phyloP scores from a whole-genome alignment of 257 asterid species.

The Euphrasia confusa region DNA sequence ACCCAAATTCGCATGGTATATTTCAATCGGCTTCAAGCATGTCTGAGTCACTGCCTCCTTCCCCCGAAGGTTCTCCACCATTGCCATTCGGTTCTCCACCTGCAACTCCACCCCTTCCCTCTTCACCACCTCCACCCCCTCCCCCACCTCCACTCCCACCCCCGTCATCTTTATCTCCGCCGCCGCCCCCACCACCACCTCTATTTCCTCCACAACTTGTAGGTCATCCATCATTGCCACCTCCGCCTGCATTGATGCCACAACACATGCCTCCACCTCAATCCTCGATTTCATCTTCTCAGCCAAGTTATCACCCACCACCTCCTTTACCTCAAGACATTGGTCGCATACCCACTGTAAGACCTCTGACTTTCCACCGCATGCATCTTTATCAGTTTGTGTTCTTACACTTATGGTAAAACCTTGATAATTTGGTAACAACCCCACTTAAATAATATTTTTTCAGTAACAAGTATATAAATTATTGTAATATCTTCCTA shows the following conservation, averaged over 20 bases:
- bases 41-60: slow-evolving; percentile 40
- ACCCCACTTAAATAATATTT: too few species aligned
- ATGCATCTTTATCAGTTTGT: slow-evolving; percentile 16
- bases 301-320: slow-evolving; percentile 41
- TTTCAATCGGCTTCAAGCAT: slow-evolving; percentile 37
- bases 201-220: slow-evolving; percentile 42
- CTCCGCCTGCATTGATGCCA: slow-evolving; percentile 47
- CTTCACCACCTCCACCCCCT: slow-evolving; percentile 63
- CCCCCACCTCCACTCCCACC: slow-evolving; percentile 38
- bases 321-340: slow-evolving; percentile 40
- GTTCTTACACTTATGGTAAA: not conserved
- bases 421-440: too few species aligned
- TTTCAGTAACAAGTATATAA: too few species aligned
- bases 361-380: slow-evolving; percentile 29
- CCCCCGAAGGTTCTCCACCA: slow-evolving; percentile 88
- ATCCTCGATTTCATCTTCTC: slow-evolving; percentile 43
- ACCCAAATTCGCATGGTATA: slow-evolving; percentile 28
- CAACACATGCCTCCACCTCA: slow-evolving; percentile 47
- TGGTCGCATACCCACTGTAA: slow-evolving; percentile 46
- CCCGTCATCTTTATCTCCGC: slow-evolving; percentile 35
- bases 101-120: slow-evolving; percentile 76
- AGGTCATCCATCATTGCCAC: slow-evolving; percentile 47
- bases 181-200: slow-evolving; percentile 36
- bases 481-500: too few species aligned
- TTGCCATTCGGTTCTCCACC: slow-evolving; percentile 83